Base-by-base conservation (phyloP, 2,329 filamentous ascomycete species). In the Phyllosticta citriasiana region DNA sequence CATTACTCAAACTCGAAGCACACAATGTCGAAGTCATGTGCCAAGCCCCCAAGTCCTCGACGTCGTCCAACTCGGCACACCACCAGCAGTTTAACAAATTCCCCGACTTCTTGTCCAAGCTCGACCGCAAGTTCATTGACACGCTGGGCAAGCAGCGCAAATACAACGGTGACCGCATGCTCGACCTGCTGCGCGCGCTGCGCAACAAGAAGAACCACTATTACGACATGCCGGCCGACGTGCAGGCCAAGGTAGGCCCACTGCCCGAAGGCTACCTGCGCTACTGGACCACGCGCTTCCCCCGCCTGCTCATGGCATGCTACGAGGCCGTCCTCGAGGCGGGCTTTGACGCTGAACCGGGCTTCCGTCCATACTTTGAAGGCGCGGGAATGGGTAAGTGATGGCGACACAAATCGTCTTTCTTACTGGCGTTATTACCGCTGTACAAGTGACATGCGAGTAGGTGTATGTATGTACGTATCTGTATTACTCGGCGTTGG, bases 151-250 rank as follows among this genome's bases (percentile, higher is more conserved):
- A 95, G 76, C 93, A 97, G 76, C 84, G 93, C 69, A 97, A 96
- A 75, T 99, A 99, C 75, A 94, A 88, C 0, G 92, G 92, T 0
- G 82, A 84, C 1, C 84, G 85, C 55, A 83, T 99, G 71, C 77
- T 99, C 60, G 94, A 99, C 74, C 80, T 99, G 24, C 77, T 99
- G 22, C 84, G 94, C 1, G 94, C 93, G 1, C 78, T 99, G 61
- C 82, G 94, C 25, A 99, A 99, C 76, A 99, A 99, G 82, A 89
- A 89, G 68, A 96, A 97, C 65, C 94, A 99, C 71, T 99, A 97
- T 72, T 92, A 96, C 70, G 94, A 99, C 72, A 93, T 99, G 89
- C 83, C 89, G 6, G 88, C 92, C 14, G 77, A 84, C 56, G 82
- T 96, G 64, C 93, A 87, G 74, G 79, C 79, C 57, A 80, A 82